phyloP scores from a whole-genome alignment of 345 rosid species.

The Euphorbia peplus region DNA sequence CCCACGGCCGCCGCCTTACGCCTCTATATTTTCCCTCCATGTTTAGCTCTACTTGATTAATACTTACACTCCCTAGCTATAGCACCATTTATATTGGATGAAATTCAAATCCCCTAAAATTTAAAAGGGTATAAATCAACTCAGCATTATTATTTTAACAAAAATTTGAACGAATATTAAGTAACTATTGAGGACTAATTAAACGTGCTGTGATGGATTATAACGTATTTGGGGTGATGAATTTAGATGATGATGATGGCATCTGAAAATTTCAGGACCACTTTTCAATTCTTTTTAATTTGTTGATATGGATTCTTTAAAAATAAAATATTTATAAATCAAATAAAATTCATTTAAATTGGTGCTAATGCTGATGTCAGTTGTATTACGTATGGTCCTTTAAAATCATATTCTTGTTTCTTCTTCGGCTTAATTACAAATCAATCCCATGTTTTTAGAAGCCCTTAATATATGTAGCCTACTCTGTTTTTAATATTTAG shows the following conservation, averaged over 20 bases:
- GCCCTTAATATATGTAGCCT: no score
- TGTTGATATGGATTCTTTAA: not conserved
- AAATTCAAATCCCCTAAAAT: conserved; percentile 11
- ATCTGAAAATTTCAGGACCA: conserved; percentile 8
- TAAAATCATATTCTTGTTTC: no score
- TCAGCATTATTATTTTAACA: not conserved
- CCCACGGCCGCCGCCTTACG: conserved; percentile 76
- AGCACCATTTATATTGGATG: conserved; percentile 3
- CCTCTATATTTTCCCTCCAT: conserved; percentile 48
- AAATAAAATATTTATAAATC: no score
- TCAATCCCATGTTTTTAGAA: no score
- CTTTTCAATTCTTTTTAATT: not conserved
- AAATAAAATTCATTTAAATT: no score
- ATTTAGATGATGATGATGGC: not conserved
- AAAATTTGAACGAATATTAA: not conserved
- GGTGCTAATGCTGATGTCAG: not conserved
- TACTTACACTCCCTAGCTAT: no score
- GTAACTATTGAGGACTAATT: not conserved
- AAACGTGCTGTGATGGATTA: not conserved
- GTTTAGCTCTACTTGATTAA: not conserved
- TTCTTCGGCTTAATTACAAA: no score
- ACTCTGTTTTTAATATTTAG: no score
- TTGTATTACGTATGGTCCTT: not conserved
- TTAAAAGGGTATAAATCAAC: not conserved
- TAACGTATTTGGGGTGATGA: conserved; percentile 2